These are phyloP conservation scores for Pyrus betulifolia DNA, from an alignment of 306 rosid species.

Conservation along the genomic window DNA sequence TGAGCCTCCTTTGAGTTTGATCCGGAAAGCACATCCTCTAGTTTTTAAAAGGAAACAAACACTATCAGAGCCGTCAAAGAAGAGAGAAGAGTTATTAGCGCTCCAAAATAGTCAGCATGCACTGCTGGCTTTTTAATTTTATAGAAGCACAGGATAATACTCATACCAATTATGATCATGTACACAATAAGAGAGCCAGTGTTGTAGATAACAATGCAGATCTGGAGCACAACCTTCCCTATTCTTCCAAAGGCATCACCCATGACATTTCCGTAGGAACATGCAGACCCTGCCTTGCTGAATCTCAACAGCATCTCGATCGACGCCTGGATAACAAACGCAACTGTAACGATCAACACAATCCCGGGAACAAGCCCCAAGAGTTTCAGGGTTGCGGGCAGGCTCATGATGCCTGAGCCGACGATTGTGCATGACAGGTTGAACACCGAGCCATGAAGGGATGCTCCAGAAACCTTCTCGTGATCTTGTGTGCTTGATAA, in stretches of 20 bases:
- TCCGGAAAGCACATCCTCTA: conserved; percentile 39
- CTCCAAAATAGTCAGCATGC: too few relatives aligned
- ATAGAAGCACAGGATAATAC: too few relatives aligned
- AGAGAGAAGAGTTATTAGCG: too few relatives aligned
- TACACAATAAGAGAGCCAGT: conserved; percentile 31
- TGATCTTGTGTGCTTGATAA: conserved; percentile 7
- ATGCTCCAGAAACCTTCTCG: conserved; percentile 42
- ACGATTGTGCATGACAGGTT: conserved; percentile 28
- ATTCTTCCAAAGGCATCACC: conserved; percentile 27
- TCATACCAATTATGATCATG: conserved; percentile 39
- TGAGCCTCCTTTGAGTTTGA: conserved; percentile 23
- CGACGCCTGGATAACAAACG: conserved; percentile 32
- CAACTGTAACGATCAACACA: conserved; percentile 13
- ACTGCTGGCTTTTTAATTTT: too few relatives aligned
- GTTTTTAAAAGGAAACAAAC: not conserved
- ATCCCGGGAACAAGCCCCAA: conserved; percentile 31
- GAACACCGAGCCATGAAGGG: conserved; percentile 31
- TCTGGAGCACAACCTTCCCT: conserved; percentile 27
- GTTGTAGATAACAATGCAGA: conserved; percentile 28
- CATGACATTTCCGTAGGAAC: conserved; percentile 31
- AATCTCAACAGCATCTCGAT: conserved; percentile 34
- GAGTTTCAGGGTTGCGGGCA: conserved; percentile 36
- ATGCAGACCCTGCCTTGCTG: conserved; percentile 17
- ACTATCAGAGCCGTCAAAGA: not conserved
- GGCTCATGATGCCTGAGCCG: conserved; percentile 39